Evolutionary conservation across 306 rosid genomes (phyloP), one percentile per base, ranked within the genome.

Genomic region (Oemleria cerasiformis): DNA sequence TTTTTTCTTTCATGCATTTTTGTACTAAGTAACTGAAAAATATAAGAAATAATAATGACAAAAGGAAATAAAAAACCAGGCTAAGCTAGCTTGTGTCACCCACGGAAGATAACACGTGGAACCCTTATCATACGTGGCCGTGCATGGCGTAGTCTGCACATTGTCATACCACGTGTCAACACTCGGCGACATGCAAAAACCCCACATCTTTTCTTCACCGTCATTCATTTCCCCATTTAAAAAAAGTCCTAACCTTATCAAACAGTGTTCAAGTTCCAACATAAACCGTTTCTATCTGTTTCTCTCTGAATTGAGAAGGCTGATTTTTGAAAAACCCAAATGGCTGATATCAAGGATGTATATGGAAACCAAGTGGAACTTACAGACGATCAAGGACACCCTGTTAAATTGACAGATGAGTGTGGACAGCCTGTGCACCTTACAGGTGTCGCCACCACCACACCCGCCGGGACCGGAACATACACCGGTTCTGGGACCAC

Each of bases 271-370:
- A 9, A 8, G 60, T 64, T 21, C 36, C 13, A 8, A 65, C 38
- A 14, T 47, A 56, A 65, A 7, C 36, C 36, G 4, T 30, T 30
- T 4, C 36, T 30, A 30, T 30, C 36, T 30, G 36, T 30, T 30
- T 30, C 36, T 30, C 36, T 4, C 36, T 8, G 8, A 11, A 51
- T 51, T n/a, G 57, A 51, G 19, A 51, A 2, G 6, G 8, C 14
- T 21, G 8, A 16, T 51, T 47, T 47, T n/a, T 36, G 23, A 0
- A 7, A 14, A 21, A 9, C n/a, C 40, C 20, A 43, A 75, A 92
- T 89, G 97, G 92, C 86, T 4, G 85, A 85, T 23, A 63, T 94
- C 1, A 75, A 85, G 45, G 96, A 93, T 51, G 81, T 81, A 71
- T 61, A 16, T 42, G 98, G 96, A 20, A 84, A 90, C 82, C 96